Evolutionary conservation across 129 eudicot genomes (phyloP).

Genomic region (Scalesia atractyloides): DNA sequence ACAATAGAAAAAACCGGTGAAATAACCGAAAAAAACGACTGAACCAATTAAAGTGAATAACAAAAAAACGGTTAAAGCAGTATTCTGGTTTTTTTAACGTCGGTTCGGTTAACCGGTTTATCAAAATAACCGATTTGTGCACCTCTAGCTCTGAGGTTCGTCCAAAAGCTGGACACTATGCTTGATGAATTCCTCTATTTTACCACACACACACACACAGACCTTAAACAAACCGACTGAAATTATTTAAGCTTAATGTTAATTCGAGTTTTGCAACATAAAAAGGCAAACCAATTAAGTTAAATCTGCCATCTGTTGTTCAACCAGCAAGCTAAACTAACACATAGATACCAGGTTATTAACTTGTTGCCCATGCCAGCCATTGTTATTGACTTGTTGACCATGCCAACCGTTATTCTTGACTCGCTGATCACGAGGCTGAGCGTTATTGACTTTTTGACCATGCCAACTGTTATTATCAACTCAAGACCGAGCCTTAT

Average conservation of each 20-base stretch:
- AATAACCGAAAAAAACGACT: too few species aligned
- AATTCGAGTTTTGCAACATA: constrained; percentile 16
- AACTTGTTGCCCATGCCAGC: constrained; percentile 22
- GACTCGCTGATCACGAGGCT: constrained; percentile 10
- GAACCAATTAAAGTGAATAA: too few species aligned
- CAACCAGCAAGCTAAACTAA: constrained; percentile 18
- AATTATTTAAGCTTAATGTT: background rate
- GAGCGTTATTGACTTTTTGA: constrained; percentile 21
- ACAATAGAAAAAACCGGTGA: too few species aligned
- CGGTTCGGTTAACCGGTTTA: too few species aligned
- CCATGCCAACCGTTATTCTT: constrained; percentile 4
- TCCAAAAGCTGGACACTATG: too few species aligned
- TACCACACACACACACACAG: too few species aligned
- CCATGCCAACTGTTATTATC: constrained; percentile 1
- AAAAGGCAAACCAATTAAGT: constrained; percentile 6
- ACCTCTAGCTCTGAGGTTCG: too few species aligned
- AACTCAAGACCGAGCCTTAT: constrained; percentile 45
- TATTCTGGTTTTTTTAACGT: too few species aligned
- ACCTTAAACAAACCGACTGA: too few species aligned
- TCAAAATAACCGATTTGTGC: too few species aligned
- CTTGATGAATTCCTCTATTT: too few species aligned
- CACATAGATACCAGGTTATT: constrained; percentile 6
- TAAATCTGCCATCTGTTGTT: background rate
- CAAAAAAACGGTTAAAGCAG: too few species aligned
- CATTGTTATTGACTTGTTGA: constrained; percentile 18